Conservation (phyloP, 2,329 filamentous ascomycete genomes). For the Cryphonectria naterciae region DNA sequence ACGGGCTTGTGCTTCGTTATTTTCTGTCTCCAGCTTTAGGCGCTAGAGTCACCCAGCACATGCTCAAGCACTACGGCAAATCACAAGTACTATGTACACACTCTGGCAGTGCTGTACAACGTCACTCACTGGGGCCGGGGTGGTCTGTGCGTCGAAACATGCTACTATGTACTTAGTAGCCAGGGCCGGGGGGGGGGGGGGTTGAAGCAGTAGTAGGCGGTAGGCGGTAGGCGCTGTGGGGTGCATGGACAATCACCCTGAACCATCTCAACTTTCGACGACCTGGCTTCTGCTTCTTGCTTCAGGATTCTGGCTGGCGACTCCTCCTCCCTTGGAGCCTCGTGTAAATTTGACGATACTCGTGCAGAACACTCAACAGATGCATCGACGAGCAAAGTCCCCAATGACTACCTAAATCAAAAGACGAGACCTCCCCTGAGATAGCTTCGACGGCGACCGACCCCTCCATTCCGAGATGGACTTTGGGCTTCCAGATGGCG, state of each 20-base stretch:
- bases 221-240: slow-evolving; percentile 1
- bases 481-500: slow-evolving; percentile 55
- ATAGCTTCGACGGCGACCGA: slow-evolving; percentile 22
- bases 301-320: slow-evolving; percentile 1
- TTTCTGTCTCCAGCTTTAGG: not conserved
- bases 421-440: slow-evolving; percentile 4
- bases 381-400: not conserved
- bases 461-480: slow-evolving; percentile 55
- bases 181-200: not conserved
- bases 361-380: not conserved
- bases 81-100: not conserved
- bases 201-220: not conserved
- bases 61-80: not conserved
- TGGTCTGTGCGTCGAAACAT: slow-evolving; percentile 12
- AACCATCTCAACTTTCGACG: slow-evolving; percentile 13
- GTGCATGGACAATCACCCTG: slow-evolving; percentile 4
- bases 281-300: slow-evolving; percentile 12
- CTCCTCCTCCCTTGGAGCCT: not conserved
- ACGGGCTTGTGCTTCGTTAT: not conserved
- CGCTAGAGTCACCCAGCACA: not conserved
- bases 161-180: not conserved
- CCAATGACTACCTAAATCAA: slow-evolving; percentile 19
- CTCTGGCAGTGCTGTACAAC: not conserved
- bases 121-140: not conserved
- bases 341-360: not conserved